Conservation (phyloP, 2,329 filamentous ascomycete species). For the Thelonectria olida region DNA sequence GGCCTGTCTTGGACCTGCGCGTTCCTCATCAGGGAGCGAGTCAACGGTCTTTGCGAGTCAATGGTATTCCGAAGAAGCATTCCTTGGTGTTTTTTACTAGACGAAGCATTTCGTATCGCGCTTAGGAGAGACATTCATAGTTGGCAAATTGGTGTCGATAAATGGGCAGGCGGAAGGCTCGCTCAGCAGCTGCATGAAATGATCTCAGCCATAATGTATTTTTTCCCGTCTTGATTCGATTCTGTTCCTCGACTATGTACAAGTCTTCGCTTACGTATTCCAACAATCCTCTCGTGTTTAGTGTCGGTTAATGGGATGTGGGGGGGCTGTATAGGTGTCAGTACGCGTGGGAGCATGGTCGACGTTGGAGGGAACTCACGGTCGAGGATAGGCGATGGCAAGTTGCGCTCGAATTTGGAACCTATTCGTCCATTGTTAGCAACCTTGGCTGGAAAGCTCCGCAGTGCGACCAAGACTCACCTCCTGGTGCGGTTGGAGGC, state of each 20-base stretch:
- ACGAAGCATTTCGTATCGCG: background rate
- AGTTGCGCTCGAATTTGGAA: conserved; percentile 95
- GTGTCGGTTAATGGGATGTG: conserved; percentile 39
- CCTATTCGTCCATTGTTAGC: conserved; percentile 59
- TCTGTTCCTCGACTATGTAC: conserved; percentile 32
- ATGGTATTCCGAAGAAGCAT: no score
- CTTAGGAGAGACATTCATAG: no score
- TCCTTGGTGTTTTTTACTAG: no score
- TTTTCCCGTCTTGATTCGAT: conserved; percentile 17
- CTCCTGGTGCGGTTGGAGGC: conserved; percentile 90
- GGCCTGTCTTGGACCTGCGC: no score
- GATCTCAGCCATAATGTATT: conserved; percentile 24
- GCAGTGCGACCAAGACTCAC: conserved; percentile 57
- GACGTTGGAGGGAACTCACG: conserved; percentile 67
- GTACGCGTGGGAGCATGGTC: background rate
- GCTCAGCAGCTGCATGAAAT: background rate
- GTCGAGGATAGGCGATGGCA: conserved; percentile 81
- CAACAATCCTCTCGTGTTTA: conserved; percentile 24
- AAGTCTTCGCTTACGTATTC: conserved; percentile 20
- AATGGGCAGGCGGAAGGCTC: background rate
- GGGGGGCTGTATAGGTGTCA: conserved; percentile 39
- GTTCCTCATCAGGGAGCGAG: no score
- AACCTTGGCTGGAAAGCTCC: background rate
- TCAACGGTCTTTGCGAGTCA: no score
- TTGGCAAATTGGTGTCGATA: background rate